Evolutionary conservation across 306 rosid genomes (phyloP), one percentile per base, ranked within the genome.

Genomic region (Rosa rugosa): DNA sequence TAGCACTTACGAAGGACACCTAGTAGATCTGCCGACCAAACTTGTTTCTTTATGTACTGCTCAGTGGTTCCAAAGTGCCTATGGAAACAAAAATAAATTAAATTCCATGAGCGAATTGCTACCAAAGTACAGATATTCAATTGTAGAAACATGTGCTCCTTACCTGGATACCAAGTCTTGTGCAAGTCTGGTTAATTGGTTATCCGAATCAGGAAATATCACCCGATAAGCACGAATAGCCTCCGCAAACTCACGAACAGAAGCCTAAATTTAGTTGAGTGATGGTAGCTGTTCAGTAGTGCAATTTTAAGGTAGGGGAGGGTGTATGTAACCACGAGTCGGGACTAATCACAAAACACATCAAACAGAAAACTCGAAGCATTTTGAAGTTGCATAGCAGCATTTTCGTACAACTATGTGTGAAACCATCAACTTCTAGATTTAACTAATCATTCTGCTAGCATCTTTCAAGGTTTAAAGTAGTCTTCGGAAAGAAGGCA

Each of bases 121-220:
- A 57, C 63, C 47, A 46, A 64, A 65, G 20, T 71, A 72, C 54
- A 64, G 75, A 38, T 72, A 62, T 69, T 78, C 80, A 45, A 59
- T 66, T 49, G 68, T 34, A 74, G 10, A 68, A 74, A 66, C 68
- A 44, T 46, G 70, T n/a, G 63, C 50, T 67, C 8, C 90, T 87
- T 79, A 91, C 99, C 83, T 90, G 81, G 90, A 76, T 69, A 92
- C 69, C 75, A 90, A 86, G 47, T 82, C 91, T 77, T 79, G 90
- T 77, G 88, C 90, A 84, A 91, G 86, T 77, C 85, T 79, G 53
- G 85, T 79, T 53, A 91, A 86, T 75, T 92, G 96, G 60, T 71
- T 83, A 64, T 85, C 91, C 75, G 98, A 93, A 88, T 93, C 93
- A 11, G 96, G 91, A 87, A 93, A 91, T 85, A 93, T 93, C 27